A percentile compares a stretch with the other conserved stretches of the same genome.
These are phyloP conservation scores for Aspergillus flavus DNA, from an alignment of 2,329 filamentous ascomycete species.

Conservation along the genomic window DNA sequence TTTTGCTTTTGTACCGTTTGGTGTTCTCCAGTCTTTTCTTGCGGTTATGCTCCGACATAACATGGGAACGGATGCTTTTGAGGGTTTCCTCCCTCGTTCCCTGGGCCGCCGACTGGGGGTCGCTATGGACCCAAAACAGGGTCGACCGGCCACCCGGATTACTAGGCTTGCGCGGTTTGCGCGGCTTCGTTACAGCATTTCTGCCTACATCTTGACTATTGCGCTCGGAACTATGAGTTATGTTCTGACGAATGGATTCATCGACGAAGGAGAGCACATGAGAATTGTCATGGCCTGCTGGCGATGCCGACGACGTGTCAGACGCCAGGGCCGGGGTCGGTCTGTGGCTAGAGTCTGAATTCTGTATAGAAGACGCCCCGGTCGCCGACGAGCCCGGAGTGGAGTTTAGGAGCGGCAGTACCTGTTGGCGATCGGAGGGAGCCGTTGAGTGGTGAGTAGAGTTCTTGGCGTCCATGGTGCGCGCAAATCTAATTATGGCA, in stretches of 20 bases:
- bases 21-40: constrained; percentile 44
- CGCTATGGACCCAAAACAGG: constrained; percentile 45
- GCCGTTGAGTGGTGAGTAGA: constrained; percentile 21
- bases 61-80: constrained; percentile 47
- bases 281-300: neutral
- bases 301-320: neutral
- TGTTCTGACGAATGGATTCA: constrained; percentile 3
- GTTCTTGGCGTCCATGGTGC: constrained; percentile 38
- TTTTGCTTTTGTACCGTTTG: constrained; percentile 42
- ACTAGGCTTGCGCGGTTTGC: constrained; percentile 37
- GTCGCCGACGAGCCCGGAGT: neutral
- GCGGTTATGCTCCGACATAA: constrained; percentile 47
- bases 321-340: neutral
- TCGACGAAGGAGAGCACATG: constrained; percentile 11
- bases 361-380: neutral
- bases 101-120: constrained; percentile 39
- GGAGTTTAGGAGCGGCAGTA: constrained; percentile 30
- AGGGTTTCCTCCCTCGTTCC: constrained; percentile 43
- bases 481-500: constrained; percentile 19
- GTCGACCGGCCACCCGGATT: constrained; percentile 36
- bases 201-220: constrained; percentile 18
- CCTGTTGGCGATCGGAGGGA: constrained; percentile 27
- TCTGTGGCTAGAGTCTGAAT: neutral
- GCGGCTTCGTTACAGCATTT: constrained; percentile 32
- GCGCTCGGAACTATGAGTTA: constrained; percentile 5